Evolutionary conservation across 2,329 filamentous ascomycete species (phyloP), one percentile per base, ranked within the genome.

Genomic region (Sclerotinia trifoliorum): DNA sequence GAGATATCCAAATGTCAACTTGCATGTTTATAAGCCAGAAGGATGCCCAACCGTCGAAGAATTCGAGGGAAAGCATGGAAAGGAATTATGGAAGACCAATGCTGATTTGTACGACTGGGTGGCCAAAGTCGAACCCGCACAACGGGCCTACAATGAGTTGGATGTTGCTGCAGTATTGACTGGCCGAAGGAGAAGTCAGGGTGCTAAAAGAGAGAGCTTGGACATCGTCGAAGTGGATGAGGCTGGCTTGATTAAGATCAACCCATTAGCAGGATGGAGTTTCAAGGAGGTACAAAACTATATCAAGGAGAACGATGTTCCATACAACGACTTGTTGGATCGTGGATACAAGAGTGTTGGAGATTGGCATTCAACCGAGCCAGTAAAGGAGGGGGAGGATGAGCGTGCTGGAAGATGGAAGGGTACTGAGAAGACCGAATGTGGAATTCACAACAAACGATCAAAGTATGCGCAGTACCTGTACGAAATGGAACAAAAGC

Each of bases 381-480:
- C 95, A 17, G 93, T 98, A 70, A 88, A 85, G 71, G 93, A 94
- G 69, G 92, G 92, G 73, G 95, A 99, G 81, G 95, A 98, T 76
- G 95, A 99, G 86, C 90, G 95, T 64, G 91, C 95, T 11, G 95
- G 95, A 69, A 90, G 95, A 74, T 99, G 95, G 95, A 97, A 97
- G 86, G 95, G 95, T 71, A 91, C 93, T 80, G 83, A 85, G 76
- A 99, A 99, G 89, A 96, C 93, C 21, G 95, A 99, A 83, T 99
- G 95, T 80, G 95, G 95, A 60, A 98, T 99, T 78, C 95, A 99
- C 87, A 98, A 98, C 85, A 96, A 95, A 81, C 90, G 94, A 80
- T 96, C 92, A 69, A 90, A 93, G 74, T 99, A 98, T 77, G 91
- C 93, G 15, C 88, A 94, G 80, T 97, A 90, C 64, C 64, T 78